Evolutionary conservation across 1,284 basidiomycete species (phyloP).

Genomic region (Ustilago curta): DNA sequence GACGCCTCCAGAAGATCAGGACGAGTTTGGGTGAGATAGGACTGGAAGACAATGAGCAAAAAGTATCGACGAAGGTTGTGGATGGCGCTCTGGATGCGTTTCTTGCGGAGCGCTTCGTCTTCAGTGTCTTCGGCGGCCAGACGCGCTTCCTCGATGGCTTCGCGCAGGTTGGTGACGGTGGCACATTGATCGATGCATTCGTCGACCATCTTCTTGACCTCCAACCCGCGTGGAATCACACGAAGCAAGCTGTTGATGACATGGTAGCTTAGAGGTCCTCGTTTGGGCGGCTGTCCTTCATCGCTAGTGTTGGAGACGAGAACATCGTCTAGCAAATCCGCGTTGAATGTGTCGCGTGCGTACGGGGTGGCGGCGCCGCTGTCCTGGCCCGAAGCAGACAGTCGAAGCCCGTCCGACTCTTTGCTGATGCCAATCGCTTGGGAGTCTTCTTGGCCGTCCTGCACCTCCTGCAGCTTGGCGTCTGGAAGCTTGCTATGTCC

Average conservation of each 20-base stretch:
- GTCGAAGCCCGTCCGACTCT: slow-evolving; percentile 19
- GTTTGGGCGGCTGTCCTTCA: slow-evolving; percentile 15
- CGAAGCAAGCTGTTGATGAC: slow-evolving; percentile 81
- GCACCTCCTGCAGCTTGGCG: slow-evolving; percentile 32
- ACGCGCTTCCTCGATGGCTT: slow-evolving; percentile 87
- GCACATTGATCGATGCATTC: slow-evolving; percentile 87
- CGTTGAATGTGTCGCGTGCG: slow-evolving; percentile 36
- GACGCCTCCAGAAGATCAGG: slow-evolving; percentile 73
- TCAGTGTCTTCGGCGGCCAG: slow-evolving; percentile 80
- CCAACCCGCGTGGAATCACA: slow-evolving; percentile 88
- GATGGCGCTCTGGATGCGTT: slow-evolving; percentile 67
- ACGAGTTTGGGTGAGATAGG: slow-evolving; percentile 86
- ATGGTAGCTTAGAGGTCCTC: slow-evolving; percentile 72
- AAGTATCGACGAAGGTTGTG: slow-evolving; percentile 75
- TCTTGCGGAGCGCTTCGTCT: slow-evolving; percentile 80
- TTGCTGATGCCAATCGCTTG: not conserved
- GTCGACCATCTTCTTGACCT: slow-evolving; percentile 88
- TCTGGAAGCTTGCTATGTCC: slow-evolving; percentile 30
- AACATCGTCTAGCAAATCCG: slow-evolving; percentile 33
- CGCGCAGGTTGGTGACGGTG: slow-evolving; percentile 83
- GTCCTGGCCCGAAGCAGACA: slow-evolving; percentile 20
- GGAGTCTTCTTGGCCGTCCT: slow-evolving; percentile 14
- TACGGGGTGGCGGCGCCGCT: slow-evolving; percentile 27
- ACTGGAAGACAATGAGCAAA: slow-evolving; percentile 91
- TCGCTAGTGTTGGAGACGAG: slow-evolving; percentile 1